A percentile compares a stretch with the other conserved stretches of the same genome.
Conservation (phyloP, 495 filamentous ascomycete genomes). For the Aspergillus carlsbadensis region DNA sequence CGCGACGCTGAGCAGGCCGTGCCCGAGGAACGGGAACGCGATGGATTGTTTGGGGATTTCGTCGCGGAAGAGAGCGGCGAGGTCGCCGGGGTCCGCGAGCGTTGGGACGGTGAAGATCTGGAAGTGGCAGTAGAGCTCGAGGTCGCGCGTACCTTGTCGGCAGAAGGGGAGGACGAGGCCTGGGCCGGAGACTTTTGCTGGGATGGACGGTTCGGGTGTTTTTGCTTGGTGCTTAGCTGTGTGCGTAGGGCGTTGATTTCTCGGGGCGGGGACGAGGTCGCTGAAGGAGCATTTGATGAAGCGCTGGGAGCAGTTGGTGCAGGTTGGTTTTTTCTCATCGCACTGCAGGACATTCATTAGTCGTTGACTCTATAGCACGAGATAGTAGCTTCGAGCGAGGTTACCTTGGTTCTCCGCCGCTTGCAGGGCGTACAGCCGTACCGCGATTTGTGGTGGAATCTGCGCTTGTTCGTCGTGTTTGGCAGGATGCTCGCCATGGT, state of each 20-base stretch:
- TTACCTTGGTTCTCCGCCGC: conserved; percentile 12
- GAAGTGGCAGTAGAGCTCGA: conserved; percentile 12
- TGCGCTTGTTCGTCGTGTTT: not conserved
- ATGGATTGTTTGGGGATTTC: not conserved
- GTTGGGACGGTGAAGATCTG: not conserved
- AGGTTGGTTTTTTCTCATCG: conserved; percentile 9
- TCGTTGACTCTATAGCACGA: not conserved
- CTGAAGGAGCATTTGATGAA: not conserved
- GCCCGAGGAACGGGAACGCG: not conserved
- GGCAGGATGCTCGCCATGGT: too few species aligned
- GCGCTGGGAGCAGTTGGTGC: conserved; percentile 3
- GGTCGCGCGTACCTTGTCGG: conserved; percentile 2
- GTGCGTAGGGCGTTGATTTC: not conserved
- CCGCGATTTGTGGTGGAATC: conserved; percentile 9
- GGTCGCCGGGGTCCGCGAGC: not conserved
- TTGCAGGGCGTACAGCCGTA: conserved; percentile 10
- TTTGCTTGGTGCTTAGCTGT: too few species aligned
- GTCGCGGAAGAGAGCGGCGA: not conserved
- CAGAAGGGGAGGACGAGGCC: not conserved
- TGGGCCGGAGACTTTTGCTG: not conserved
- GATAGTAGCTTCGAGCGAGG: not conserved
- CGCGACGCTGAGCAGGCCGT: conserved; percentile 3
- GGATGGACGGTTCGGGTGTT: not conserved
- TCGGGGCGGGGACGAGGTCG: not conserved
- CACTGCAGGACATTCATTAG: conserved; percentile 1